Percentiles rank a stretch among this genome's conserved stretches.
Evolutionary conservation across 345 rosid genomes (phyloP).

Genomic region (Kernera saxatilis): DNA sequence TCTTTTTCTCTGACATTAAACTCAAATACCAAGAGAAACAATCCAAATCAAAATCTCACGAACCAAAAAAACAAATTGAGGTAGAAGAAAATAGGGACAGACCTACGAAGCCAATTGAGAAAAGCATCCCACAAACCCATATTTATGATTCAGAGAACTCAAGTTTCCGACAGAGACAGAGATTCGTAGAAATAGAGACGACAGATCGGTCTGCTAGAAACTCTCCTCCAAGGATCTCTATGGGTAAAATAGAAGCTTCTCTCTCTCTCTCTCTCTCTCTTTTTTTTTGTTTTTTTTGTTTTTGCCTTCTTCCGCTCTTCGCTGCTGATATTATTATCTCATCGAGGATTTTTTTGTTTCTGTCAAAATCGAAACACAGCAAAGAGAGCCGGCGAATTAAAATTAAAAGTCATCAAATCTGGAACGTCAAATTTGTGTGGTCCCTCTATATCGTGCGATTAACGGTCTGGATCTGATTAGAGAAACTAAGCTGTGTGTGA

Average conservation of each 20-base stretch:
- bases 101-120: slow-evolving; percentile 86
- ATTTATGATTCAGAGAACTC: slow-evolving; percentile 9
- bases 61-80: not conserved
- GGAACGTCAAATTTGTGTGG: slow-evolving; percentile 9
- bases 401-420: slow-evolving; percentile 4
- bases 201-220: slow-evolving; percentile 24
- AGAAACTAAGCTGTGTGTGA: slow-evolving; percentile 21
- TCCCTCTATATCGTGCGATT: not conserved
- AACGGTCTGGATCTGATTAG: slow-evolving; percentile 10
- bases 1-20: not conserved
- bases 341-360: slow-evolving; percentile 2
- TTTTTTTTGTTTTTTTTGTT: not conserved
- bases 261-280: not conserved
- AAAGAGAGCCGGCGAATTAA: slow-evolving; percentile 21
- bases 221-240: slow-evolving; percentile 30
- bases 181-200: slow-evolving; percentile 12
- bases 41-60: not conserved
- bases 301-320: slow-evolving; percentile 9
- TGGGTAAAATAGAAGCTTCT: not conserved
- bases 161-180: slow-evolving; percentile 25
- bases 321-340: slow-evolving; percentile 28
- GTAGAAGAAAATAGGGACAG: not conserved
- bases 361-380: slow-evolving; percentile 20
- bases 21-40: not conserved
- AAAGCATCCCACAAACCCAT: slow-evolving; percentile 74